Conservation (phyloP, 148 eudicot genomes). For the Fallopia convolvulus region DNA sequence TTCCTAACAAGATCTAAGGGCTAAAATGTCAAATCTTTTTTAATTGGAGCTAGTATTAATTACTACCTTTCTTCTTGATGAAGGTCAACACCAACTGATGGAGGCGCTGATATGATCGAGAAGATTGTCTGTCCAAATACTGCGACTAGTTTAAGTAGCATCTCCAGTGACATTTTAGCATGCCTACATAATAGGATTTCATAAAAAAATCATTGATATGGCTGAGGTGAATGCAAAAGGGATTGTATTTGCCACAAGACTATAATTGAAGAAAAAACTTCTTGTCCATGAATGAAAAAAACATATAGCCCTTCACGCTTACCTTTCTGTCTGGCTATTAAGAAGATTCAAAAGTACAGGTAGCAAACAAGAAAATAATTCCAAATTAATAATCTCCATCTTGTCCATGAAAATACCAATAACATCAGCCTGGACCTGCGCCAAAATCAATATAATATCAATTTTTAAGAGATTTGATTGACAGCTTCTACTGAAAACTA, state of each 20-base stretch:
- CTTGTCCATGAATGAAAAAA: no score
- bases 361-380: constrained; percentile 68
- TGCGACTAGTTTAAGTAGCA: constrained; percentile 88
- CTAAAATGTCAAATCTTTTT: no score
- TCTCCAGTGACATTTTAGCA: constrained; percentile 70
- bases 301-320: background rate
- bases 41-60: no score
- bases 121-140: constrained; percentile 58
- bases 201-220: background rate
- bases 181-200: constrained; percentile 42
- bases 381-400: constrained; percentile 68
- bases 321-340: constrained; percentile 89
- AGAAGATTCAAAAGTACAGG: constrained; percentile 69
- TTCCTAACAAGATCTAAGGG: no score
- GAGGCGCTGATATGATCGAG: constrained; percentile 76
- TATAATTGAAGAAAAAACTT: no score
- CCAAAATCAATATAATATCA: background rate
- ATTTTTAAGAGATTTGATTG: background rate
- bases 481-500: background rate
- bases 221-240: background rate
- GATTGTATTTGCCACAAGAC: no score
- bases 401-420: constrained; percentile 59
- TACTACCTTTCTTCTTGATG: constrained; percentile 86
- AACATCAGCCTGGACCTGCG: constrained; percentile 93
- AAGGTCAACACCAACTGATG: constrained; percentile 71